Evolutionary conservation across 2,329 filamentous ascomycete species (phyloP).

Genomic region (Neonectria punicea): DNA sequence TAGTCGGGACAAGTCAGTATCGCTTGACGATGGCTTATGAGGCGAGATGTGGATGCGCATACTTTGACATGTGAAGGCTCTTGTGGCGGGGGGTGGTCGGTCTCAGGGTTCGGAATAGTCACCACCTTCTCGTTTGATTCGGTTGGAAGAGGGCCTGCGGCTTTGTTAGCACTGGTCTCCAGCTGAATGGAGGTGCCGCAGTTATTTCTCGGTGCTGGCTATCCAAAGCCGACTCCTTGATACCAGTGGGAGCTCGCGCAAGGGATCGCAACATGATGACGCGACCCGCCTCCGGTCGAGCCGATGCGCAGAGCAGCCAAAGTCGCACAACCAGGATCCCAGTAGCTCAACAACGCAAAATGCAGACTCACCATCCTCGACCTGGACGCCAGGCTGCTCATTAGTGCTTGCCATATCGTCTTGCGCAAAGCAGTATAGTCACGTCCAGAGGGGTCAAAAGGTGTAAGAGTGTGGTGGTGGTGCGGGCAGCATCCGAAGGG

Average conservation of each 20-base stretch:
- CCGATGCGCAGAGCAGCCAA: conserved; percentile 8
- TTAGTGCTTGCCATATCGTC: conserved; percentile 32
- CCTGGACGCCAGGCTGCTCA: conserved; percentile 15
- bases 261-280: conserved; percentile 7
- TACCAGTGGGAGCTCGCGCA: neutral
- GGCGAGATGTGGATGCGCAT: neutral
- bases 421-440: conserved; percentile 9
- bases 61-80: conserved; percentile 20
- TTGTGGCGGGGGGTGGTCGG: conserved; percentile 18
- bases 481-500: conserved; percentile 18
- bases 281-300: conserved; percentile 12
- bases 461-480: conserved; percentile 13
- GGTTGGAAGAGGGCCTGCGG: conserved; percentile 13
- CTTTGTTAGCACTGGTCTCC: conserved; percentile 20
- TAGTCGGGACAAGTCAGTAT: conserved; percentile 7
- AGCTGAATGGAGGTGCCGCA: neutral
- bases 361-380: conserved; percentile 33
- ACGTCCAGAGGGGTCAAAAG: conserved; percentile 24
- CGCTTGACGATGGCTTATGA: conserved; percentile 11
- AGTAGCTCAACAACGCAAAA: neutral
- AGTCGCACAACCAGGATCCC: neutral
- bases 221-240: neutral
- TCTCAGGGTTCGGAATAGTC: conserved; percentile 33
- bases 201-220: neutral
- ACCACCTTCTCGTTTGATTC: conserved; percentile 38